Base-by-base conservation (phyloP, 2,329 filamentous ascomycete genomes). In the Trichoderma koningiopsis region DNA sequence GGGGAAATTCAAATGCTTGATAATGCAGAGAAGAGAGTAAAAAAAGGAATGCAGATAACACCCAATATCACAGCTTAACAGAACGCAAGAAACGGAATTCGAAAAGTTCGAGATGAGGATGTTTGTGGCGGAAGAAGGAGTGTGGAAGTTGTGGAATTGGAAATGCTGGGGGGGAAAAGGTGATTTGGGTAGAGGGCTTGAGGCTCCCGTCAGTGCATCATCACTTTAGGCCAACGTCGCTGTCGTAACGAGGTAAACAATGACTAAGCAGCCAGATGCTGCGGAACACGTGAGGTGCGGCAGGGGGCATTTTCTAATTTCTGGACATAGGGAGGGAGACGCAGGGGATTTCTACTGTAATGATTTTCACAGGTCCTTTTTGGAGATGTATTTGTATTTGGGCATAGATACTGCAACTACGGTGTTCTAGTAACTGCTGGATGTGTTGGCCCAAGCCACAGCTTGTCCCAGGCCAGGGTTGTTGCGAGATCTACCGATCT, bases 161-260 rank as follows among this genome's bases (percentile, higher is more conserved):
- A 59, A 29, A 14, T 59, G 55, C 19, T n/a, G 10, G 29, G 55
- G 37, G 40, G 19, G 5, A 40, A 43, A 59, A 43, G 29, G 43
- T 67, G 22, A 16, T 29, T 31, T 52, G 47, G 61, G 61, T 56
- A 5, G 31, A 59, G 33, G 29, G 55, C 64, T 49, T 59, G 64
- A 67, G 64, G 64, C 64, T 67, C 31, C 64, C 53, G 37, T 59
- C 64, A 52, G 64, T 59, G 64, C 64, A 67, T 67, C 55, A 66
- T 66, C 64, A 67, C 29, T 58, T 67, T 58, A 67, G 64, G 64
- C 64, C 64, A 67, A 22, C 64, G 35, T 53, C 16, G 22, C 64
- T 49, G 55, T 57, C 64, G 64, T 67, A 58, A 67, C 56, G 63
- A 11, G 24, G 53, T 59, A 52, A 67, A 67, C 55, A 67, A 59